Evolutionary conservation across 192 early-diverging fungal genomes (phyloP).

Genomic region (Chytriomyces sp.): DNA sequence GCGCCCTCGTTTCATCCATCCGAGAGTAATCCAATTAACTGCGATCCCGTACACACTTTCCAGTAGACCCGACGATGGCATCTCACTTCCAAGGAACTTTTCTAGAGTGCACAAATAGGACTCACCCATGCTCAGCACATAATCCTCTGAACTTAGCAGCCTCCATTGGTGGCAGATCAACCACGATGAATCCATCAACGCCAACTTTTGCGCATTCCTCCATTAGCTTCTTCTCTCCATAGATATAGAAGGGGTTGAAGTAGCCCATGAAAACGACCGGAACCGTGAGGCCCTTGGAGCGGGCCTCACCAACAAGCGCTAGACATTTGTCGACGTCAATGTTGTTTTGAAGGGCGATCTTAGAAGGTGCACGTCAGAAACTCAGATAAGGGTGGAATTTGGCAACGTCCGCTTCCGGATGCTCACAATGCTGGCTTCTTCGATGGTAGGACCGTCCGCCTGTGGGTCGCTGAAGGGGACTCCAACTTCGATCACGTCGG

Average conservation of each 20-base stretch:
- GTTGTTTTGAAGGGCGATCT: slow-evolving; percentile 78
- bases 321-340: slow-evolving; percentile 83
- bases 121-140: slow-evolving; percentile 69
- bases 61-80: no score
- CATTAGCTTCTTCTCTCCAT: slow-evolving; percentile 88
- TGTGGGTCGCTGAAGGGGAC: slow-evolving; percentile 98
- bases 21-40: no score
- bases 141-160: slow-evolving; percentile 80
- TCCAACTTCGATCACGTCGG: slow-evolving; percentile 94
- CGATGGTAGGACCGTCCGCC: slow-evolving; percentile 97
- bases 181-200: slow-evolving; percentile 94
- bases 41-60: no score
- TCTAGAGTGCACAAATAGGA: background rate
- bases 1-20: background rate
- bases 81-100: background rate
- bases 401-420: background rate
- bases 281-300: slow-evolving; percentile 77
- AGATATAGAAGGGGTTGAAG: slow-evolving; percentile 95
- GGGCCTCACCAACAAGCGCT: slow-evolving; percentile 76
- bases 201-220: slow-evolving; percentile 80
- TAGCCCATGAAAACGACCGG: slow-evolving; percentile 99
- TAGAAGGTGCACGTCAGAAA: background rate
- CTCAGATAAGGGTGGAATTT: background rate
- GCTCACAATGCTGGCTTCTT: slow-evolving; percentile 79
- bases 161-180: slow-evolving; percentile 98